phyloP scores from a whole-genome alignment of 768 basidiomycete genomes.

The Leccinum fibrillosum region DNA sequence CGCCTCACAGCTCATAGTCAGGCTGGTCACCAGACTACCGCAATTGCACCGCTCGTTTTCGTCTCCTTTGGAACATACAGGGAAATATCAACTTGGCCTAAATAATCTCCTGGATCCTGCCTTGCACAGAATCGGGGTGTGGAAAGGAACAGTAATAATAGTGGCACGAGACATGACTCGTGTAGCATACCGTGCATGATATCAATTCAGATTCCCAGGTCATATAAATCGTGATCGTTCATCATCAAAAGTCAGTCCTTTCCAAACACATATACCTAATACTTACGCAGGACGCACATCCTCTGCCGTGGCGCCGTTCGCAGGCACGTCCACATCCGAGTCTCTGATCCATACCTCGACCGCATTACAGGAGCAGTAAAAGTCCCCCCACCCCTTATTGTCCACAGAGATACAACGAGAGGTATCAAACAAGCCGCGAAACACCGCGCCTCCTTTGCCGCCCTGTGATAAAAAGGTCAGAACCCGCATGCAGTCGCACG shows the following conservation, averaged over 20 bases:
- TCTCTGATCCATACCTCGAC: constrained; percentile 59
- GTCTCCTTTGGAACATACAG: too few species aligned
- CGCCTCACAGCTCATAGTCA: too few species aligned
- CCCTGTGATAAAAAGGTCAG: constrained; percentile 23
- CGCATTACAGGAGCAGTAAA: constrained; percentile 52
- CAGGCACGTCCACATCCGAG: background rate
- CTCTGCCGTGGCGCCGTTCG: background rate
- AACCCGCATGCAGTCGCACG: background rate
- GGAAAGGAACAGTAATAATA: too few species aligned
- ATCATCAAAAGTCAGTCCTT: background rate
- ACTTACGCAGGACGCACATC: background rate
- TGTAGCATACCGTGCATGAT: too few species aligned
- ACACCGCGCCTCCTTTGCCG: constrained; percentile 36
- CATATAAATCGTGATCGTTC: background rate
- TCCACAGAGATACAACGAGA: constrained; percentile 45
- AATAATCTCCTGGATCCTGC: too few species aligned
- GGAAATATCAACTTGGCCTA: too few species aligned
- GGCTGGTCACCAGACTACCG: too few species aligned
- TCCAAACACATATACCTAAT: background rate
- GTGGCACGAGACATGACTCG: too few species aligned
- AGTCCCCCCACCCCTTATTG: constrained; percentile 60
- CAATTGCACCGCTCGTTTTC: too few species aligned
- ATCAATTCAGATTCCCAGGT: background rate
- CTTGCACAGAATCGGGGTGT: too few species aligned
- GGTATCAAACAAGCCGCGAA: constrained; percentile 45